These are phyloP conservation scores for Straminergon stramineum DNA, from an alignment of 225 moss, liverwort and hornwort species.

Conservation along the genomic window DNA sequence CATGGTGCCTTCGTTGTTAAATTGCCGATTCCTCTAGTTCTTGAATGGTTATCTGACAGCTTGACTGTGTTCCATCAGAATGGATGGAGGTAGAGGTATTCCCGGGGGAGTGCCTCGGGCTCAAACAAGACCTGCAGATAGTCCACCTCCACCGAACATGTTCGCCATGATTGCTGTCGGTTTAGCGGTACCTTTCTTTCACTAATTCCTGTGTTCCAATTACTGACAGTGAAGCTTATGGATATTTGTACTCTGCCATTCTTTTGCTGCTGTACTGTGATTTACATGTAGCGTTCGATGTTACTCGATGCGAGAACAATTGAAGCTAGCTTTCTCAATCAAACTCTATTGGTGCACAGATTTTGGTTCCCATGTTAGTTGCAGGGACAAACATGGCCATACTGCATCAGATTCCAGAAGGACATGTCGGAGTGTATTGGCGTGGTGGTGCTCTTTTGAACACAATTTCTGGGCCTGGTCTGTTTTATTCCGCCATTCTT, in stretches of 20 bases:
- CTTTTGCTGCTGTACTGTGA: background rate
- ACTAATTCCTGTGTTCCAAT: background rate
- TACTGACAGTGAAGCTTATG: background rate
- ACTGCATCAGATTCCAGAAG: slow-evolving; percentile 93
- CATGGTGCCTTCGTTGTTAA: background rate
- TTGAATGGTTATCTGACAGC: background rate
- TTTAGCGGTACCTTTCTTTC: slow-evolving; percentile 24
- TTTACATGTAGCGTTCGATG: background rate
- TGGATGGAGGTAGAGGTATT: slow-evolving; percentile 38
- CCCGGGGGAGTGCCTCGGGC: slow-evolving; percentile 18
- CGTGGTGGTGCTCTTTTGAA: slow-evolving; percentile 93
- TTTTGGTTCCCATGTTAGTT: slow-evolving; percentile 51
- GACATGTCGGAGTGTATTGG: slow-evolving; percentile 98
- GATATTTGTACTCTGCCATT: background rate
- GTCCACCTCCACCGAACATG: slow-evolving; percentile 27
- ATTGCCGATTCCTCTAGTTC: background rate
- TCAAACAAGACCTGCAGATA: slow-evolving; percentile 16
- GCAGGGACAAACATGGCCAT: slow-evolving; percentile 68
- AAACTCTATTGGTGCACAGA: slow-evolving; percentile 26
- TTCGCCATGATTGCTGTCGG: slow-evolving; percentile 35
- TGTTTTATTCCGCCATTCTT: background rate
- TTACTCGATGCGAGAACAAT: background rate
- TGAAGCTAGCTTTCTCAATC: background rate
- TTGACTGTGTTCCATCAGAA: slow-evolving; percentile 10
- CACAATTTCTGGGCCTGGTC: slow-evolving; percentile 75